Base-by-base conservation (phyloP, 345 rosid species). In the Melaleuca alternifolia region DNA sequence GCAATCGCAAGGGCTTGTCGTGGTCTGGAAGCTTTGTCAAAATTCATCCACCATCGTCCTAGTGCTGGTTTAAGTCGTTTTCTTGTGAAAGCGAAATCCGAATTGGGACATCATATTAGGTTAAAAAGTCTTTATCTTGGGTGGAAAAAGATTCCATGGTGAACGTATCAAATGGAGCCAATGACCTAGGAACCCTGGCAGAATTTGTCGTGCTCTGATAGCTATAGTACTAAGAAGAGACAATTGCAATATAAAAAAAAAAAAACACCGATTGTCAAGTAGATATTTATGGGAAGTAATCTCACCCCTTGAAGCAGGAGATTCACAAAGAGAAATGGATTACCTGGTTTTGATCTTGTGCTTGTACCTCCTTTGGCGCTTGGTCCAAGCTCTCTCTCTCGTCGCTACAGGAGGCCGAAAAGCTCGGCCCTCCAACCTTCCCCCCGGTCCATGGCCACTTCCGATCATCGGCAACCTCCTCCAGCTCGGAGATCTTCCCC, bases 401-500 rank as follows among this genome's bases (percentile, higher is more conserved):
- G 11, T 65, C 11, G 11, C 77, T 44, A 33, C 6, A 23, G 77
- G 46, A 3, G 77, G 46, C 77, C 77, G 6, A 30, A 65, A 37
- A 65, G 44, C 41, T 65, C 44, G 77, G 44, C 44, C 77, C 84
- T 26, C 28, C 54, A 82, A 50, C 84, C 54, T 50, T 11, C 84
- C 84, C 50, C 84, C 54, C 1, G 84, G 54, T 24, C 84, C 51
- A 46, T 21, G 6, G 28, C 84, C 51, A 2, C 84, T 82, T 41
- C 84, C 84, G 0, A 82, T 82, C 37, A 13, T 82, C 10, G 28
- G 84, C 54, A 62, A 86, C 83, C 54, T 84, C 88, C 33, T 51
- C 83, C 82, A 46, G 56, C 77, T 84, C 84, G 87, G 85, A 54
- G 7, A 20, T n/a, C 84, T 61, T 85, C 89, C 94, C 82, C 92